Conservation (phyloP, 768 basidiomycete species). For the Mycena rosella region DNA sequence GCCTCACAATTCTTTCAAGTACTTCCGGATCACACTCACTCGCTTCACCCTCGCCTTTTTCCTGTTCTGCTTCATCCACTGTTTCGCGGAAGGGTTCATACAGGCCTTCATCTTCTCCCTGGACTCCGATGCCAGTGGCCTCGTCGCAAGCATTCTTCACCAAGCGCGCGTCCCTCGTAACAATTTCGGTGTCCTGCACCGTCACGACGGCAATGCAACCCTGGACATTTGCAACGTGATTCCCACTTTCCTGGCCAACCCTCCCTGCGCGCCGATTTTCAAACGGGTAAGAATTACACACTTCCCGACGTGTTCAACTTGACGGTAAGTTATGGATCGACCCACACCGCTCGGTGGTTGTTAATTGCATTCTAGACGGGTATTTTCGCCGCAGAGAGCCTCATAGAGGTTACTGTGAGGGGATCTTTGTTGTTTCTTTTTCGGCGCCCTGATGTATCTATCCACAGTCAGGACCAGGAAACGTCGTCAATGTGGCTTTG, state of each 20-base stretch:
- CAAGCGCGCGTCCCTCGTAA: slow-evolving; percentile 41
- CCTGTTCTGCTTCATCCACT: slow-evolving; percentile 46
- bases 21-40: slow-evolving; percentile 47
- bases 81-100: slow-evolving; percentile 48
- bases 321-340: slow-evolving; percentile 16
- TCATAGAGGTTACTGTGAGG: slow-evolving; percentile 14
- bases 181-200: slow-evolving; percentile 41
- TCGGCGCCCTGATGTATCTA: neutral
- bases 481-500: slow-evolving; percentile 25
- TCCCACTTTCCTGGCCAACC: slow-evolving; percentile 28
- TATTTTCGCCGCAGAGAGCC: too few relatives aligned
- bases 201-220: slow-evolving; percentile 36
- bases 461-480: slow-evolving; percentile 24
- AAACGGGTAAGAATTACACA: slow-evolving; percentile 15
- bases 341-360: neutral
- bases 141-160: slow-evolving; percentile 41
- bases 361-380: neutral
- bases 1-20: slow-evolving; percentile 30
- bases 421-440: neutral
- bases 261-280: slow-evolving; percentile 22
- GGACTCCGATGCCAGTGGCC: slow-evolving; percentile 41
- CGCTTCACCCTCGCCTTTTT: slow-evolving; percentile 48
- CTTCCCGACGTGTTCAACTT: slow-evolving; percentile 15
- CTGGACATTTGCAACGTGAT: slow-evolving; percentile 47
- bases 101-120: slow-evolving; percentile 46